phyloP scores from a whole-genome alignment of 371 early-diverging fungal genomes.

The Mucor plumbeus region DNA sequence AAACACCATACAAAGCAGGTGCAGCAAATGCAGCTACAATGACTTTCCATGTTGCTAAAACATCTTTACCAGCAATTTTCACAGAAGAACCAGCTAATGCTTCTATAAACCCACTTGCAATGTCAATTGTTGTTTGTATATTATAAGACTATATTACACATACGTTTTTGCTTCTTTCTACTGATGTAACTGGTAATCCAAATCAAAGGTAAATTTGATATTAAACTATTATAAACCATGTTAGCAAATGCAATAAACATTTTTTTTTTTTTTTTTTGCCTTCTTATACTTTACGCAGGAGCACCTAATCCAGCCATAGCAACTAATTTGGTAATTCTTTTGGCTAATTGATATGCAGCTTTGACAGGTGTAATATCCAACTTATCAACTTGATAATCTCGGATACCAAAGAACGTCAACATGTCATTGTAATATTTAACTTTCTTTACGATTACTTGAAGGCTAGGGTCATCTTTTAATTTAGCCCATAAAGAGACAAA shows the following conservation, averaged over 20 bases:
- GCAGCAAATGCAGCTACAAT: constrained; percentile 78
- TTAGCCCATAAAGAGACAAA: constrained; percentile 82
- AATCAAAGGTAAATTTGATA: constrained; percentile 81
- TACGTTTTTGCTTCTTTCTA: constrained; percentile 76
- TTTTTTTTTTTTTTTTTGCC: not conserved
- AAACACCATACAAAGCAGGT: constrained; percentile 78
- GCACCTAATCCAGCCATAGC: constrained; percentile 76
- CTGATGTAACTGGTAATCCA: constrained; percentile 73
- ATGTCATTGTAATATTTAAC: constrained; percentile 87
- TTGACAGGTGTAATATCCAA: constrained; percentile 69
- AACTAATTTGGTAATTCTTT: constrained; percentile 68
- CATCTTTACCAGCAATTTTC: constrained; percentile 93
- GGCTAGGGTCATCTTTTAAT: constrained; percentile 74
- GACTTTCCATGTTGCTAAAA: constrained; percentile 96
- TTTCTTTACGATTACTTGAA: constrained; percentile 64
- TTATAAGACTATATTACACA: not conserved
- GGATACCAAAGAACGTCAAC: constrained; percentile 87
- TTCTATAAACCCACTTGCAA: constrained; percentile 47
- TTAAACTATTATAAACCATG: constrained; percentile 37
- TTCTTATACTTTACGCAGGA: constrained; percentile 72
- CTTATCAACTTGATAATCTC: constrained; percentile 94
- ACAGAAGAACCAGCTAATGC: constrained; percentile 91
- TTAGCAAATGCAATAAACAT: not conserved
- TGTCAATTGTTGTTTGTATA: not conserved
- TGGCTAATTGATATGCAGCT: constrained; percentile 69